phyloP scores from a whole-genome alignment of 441 rosid genomes.

The Populus hybrid region DNA sequence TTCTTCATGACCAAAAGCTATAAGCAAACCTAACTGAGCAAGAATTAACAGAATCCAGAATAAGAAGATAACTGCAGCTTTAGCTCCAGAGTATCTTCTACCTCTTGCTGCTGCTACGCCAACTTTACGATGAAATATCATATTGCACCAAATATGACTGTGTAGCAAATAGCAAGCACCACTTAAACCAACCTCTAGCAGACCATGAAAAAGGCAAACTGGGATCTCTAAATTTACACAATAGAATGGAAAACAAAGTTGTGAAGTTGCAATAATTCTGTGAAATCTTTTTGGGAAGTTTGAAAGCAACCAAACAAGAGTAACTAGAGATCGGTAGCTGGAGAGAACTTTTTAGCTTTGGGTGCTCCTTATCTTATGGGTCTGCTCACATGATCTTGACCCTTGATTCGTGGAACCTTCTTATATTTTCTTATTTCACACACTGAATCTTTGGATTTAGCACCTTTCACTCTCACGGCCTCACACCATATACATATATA shows the following conservation, averaged over 20 bases:
- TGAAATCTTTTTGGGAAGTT: conserved; percentile 7
- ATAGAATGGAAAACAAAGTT: background rate
- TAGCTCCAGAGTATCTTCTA: conserved; percentile 13
- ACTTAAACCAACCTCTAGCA: background rate
- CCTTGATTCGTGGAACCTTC: conserved; percentile 98
- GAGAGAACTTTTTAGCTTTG: background rate
- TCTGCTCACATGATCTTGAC: conserved; percentile 65
- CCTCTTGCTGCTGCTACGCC: conserved; percentile 17
- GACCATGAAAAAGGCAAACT: conserved; percentile 3
- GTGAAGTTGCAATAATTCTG: conserved; percentile 1
- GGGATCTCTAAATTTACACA: conserved; percentile 5
- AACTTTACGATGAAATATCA: conserved; percentile 36
- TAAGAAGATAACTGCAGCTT: conserved; percentile 30
- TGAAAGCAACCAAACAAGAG: background rate
- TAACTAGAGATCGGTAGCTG: conserved; percentile 4
- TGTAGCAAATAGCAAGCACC: background rate
- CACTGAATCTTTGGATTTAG: conserved; percentile 35
- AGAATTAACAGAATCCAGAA: conserved; percentile 49
- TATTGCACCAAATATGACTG: conserved; percentile 24
- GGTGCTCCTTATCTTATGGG: conserved; percentile 42
- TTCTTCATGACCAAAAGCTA: conserved; percentile 33
- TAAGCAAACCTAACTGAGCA: conserved; percentile 39
- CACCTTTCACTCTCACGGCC: conserved; percentile 18
- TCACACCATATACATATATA: background rate
- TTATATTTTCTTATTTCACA: conserved; percentile 38